phyloP scores from a whole-genome alignment of 306 rosid species.

The Corylus americana region DNA sequence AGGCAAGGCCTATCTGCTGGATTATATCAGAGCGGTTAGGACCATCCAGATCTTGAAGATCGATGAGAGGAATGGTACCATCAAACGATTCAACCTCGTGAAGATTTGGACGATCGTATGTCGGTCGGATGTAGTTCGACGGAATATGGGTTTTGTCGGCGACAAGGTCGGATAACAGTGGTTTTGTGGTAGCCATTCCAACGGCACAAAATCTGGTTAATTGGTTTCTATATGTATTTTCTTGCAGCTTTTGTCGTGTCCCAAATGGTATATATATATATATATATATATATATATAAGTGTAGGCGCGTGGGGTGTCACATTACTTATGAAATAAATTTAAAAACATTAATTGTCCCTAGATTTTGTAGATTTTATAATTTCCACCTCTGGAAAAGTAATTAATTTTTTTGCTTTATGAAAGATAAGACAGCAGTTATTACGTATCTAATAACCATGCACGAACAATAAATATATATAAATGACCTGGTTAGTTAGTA shows the following conservation, averaged over 20 bases:
- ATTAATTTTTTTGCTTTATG: too few species aligned
- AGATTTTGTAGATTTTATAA: too few species aligned
- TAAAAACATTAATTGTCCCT: too few species aligned
- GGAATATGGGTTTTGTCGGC: slow-evolving; percentile 19
- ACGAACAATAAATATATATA: too few species aligned
- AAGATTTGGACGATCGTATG: slow-evolving; percentile 28
- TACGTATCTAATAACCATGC: too few species aligned
- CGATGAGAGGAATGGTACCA: slow-evolving; percentile 33
- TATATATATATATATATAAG: too few species aligned
- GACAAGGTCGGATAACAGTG: slow-evolving; percentile 19
- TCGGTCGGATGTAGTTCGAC: slow-evolving; percentile 23
- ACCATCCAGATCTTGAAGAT: slow-evolving; percentile 20
- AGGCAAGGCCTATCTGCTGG: slow-evolving; percentile 32
- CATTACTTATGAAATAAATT: too few species aligned
- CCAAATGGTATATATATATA: neutral
- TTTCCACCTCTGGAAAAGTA: too few species aligned
- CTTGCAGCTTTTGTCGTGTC: neutral
- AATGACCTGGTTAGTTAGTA: too few species aligned
- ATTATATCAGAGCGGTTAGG: slow-evolving; percentile 14
- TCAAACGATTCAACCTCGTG: slow-evolving; percentile 18
- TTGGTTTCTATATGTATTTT: neutral
- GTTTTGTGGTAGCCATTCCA: slow-evolving; percentile 1
- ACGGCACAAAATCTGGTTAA: neutral
- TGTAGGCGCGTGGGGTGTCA: too few species aligned
- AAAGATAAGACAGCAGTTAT: too few species aligned